Base-by-base conservation (phyloP, 768 basidiomycete genomes). In the Rhodotorula graminis region DNA sequence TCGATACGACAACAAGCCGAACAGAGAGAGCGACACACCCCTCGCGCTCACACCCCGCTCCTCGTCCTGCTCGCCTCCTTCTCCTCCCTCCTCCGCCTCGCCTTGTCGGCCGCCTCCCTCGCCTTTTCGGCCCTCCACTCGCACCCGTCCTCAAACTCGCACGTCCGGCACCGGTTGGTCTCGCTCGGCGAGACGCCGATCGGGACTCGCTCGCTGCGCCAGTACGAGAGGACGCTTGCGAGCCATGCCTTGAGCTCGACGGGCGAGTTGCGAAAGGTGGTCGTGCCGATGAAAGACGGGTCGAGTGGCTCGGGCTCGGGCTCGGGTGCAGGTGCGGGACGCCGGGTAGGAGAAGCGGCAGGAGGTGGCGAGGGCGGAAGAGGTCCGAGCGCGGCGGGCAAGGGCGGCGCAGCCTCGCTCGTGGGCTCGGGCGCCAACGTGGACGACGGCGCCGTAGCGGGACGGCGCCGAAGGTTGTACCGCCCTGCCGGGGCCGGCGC, bases 101-200 rank as follows among this genome's bases (percentile, higher is more conserved):
- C 67, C 12, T 6, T 9, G 46, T 72, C 56, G 27, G 52, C 14
- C 27, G 44, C 61, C 47, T 87, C 87, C 69, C 80, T 75, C 33
- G 87, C 87, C 73, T 83, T 84, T 58, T 74, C 67, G 60, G 82
- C 83, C 72, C 90, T 83, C 91, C 91, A 93, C 82, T 93, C 92
- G 77, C 92, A 93, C 21, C 86, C 87, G 6, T 84, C 81, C 46
- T 82, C 81, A 78, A 91, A 93, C 81, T 92, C 90, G 77, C 91
- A 93, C 23, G 84, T 83, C 59, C 89, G 89, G 77, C 7, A 88
- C 82, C 63, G 46, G 1, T 23, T 49, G 8, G 61, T 64, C 27
- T 89, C 83, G 57, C 84, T 81, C 31, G 88, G 44, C 5, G 84
- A 83, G 0, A 93, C 93, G 2, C 93, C 93, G n/a, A 81, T 80